Percentiles rank a stretch among this genome's conserved stretches.
Conservation (phyloP, 176 grass and related monocot genomes). For the Oryza rufipogon region DNA sequence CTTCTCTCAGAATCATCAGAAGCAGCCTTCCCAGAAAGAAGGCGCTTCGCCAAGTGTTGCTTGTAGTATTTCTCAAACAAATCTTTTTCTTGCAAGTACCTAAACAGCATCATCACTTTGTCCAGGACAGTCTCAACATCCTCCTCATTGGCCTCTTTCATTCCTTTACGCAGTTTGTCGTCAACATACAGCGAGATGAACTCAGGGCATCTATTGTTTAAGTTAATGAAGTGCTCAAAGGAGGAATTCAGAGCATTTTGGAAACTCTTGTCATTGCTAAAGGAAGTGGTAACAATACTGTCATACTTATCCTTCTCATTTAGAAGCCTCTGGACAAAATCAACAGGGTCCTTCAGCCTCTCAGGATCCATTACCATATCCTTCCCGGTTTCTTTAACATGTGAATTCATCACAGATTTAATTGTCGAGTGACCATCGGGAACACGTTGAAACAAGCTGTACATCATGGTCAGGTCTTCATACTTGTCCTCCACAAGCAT, state of each 20-base stretch:
- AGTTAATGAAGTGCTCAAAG: slow-evolving; percentile 83
- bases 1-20: slow-evolving; percentile 80
- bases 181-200: slow-evolving; percentile 90
- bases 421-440: slow-evolving; percentile 59
- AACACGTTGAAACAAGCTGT: slow-evolving; percentile 66
- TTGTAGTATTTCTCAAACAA: slow-evolving; percentile 90
- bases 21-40: slow-evolving; percentile 64
- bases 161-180: slow-evolving; percentile 80
- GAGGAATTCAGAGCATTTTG: slow-evolving; percentile 79
- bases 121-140: slow-evolving; percentile 76
- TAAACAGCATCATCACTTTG: slow-evolving; percentile 83
- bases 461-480: slow-evolving; percentile 80
- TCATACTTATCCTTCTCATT: slow-evolving; percentile 79
- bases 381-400: slow-evolving; percentile 75
- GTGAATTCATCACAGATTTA: slow-evolving; percentile 70
- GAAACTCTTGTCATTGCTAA: slow-evolving; percentile 79
- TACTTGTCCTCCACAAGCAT: slow-evolving; percentile 82
- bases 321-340: slow-evolving; percentile 78
- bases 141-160: slow-evolving; percentile 75
- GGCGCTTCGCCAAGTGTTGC: slow-evolving; percentile 73
- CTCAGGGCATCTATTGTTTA: slow-evolving; percentile 84
- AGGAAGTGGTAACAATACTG: slow-evolving; percentile 68
- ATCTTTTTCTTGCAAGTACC: slow-evolving; percentile 90
- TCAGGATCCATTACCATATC: slow-evolving; percentile 80
- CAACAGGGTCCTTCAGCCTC: slow-evolving; percentile 79